Base-by-base conservation (phyloP, 2,329 filamentous ascomycete genomes). In the Aspergillus fijiensis region DNA sequence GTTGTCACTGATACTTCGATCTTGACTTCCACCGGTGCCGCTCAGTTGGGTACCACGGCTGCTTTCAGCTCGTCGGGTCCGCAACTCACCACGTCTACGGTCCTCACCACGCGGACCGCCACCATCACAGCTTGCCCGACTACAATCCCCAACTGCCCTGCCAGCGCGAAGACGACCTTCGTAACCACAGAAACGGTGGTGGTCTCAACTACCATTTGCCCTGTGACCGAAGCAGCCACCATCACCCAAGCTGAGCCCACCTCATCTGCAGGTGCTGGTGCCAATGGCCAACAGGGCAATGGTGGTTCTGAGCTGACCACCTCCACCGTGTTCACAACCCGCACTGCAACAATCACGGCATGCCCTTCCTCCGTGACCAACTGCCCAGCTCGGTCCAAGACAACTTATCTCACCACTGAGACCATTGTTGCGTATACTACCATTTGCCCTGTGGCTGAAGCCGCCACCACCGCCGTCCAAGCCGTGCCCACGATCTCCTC, bases 321-420 rank as follows among this genome's bases (percentile, higher is more conserved):
- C 1, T 70, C 68, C 4, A 70, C 68, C 2, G 51, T 69, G 31
- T 67, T 63, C 39, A 63, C 58, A 3, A 70, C 67, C 4, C 60
- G 59, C 2, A 62, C 64, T 11, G 66, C 70, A 19, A 74, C 70
- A 1, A 59, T 72, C 35, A 72, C 66, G 7, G 60, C 62, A 10
- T 73, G 71, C 39, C 65, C 70, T 1, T 60, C 65, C 7, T 64
- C 61, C 2, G 68, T 73, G 1, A 70, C 69, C 10, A 59, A 72
- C 27, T 73, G 71, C 60, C 70, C 71, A 16, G 61, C 62, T 7
- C 54, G 59, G 7, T 60, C 56, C 1, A 58, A 60, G 56, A 65
- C 59, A 3, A 66, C 60, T 11, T 61, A 55, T 27, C 16, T 66
- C 35, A 69, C 64, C 33, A 72, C 68, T 3, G 69, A 69, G 54